Base-by-base conservation (phyloP, 1,284 basidiomycete genomes). In the Ceratobasidium sp. region DNA sequence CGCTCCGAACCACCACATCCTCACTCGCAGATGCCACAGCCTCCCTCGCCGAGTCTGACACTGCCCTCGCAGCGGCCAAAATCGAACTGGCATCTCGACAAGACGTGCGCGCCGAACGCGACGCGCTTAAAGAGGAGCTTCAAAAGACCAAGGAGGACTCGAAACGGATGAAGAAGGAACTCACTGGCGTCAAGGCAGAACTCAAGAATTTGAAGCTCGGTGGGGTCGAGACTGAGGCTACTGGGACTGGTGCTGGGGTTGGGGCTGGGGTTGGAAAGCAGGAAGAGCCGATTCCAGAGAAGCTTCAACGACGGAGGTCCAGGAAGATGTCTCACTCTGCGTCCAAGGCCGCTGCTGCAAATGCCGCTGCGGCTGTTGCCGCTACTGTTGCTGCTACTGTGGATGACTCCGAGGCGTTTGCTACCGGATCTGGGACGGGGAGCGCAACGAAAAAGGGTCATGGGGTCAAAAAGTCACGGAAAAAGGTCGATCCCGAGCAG, bases 21-120 rank as follows among this genome's bases (percentile, higher is more conserved):
- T 59, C 67, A 48, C 55, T 71, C 14, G 67, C 67, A 39, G 67
- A 71, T 23, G 67, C 67, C 4, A 71, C 67, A 1, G 67, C 67
- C 10, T 71, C 67, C 18, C 55, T 71, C 12, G 67, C 67, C 43
- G 67, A 71, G 26, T 58, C 67, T 14, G 67, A 71, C 23, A 71
- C 67, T 6, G 67, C 67, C 18, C 67, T 71, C 28, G 67, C 67
- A 26, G 67, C 67, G n/a, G 67, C 67, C 45, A 71, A 71, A n/a
- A 45, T 30, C 43, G 67, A 71, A 32, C 67, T 71, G 21, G n/a
- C 53, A 8, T 26, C 55, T 2, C 48, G 64, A 1, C 48, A 67
- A 9, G 50, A 53, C 10, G 23, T 67, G 16, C 64, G 64, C 14
- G n/a, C 50, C 30, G 64, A 67, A 39, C 64, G 64, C 1, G 64